Conservation (phyloP, 352 stramenopile genomes). For the Pythium monospermum region DNA sequence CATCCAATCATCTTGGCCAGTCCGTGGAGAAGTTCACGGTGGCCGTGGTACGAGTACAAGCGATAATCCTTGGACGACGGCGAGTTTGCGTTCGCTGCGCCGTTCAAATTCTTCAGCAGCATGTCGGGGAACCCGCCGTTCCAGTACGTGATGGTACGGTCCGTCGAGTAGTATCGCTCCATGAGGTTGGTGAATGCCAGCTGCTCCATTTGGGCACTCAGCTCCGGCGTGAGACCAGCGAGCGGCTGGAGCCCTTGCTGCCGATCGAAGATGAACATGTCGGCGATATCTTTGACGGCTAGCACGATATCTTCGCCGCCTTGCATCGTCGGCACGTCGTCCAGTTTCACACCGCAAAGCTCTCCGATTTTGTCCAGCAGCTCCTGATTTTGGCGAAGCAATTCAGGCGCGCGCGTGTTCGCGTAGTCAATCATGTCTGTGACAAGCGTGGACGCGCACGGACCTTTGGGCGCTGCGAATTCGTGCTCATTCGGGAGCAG, state of each 20-base stretch:
- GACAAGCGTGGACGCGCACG: constrained; percentile 45
- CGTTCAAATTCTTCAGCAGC: constrained; percentile 57
- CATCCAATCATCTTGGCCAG: constrained; percentile 77
- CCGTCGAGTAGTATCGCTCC: constrained; percentile 80
- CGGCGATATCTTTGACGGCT: constrained; percentile 76
- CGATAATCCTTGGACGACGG: constrained; percentile 52
- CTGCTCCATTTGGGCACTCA: constrained; percentile 50
- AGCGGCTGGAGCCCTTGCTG: constrained; percentile 54
- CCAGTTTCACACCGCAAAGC: constrained; percentile 54
- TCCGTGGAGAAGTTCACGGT: constrained; percentile 73
- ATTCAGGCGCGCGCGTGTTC: constrained; percentile 39
- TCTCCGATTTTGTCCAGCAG: constrained; percentile 48
- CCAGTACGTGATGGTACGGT: constrained; percentile 81
- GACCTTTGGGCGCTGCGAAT: constrained; percentile 77
- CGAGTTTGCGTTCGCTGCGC: constrained; percentile 37
- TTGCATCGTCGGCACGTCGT: constrained; percentile 45
- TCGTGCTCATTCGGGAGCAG: constrained; percentile 79
- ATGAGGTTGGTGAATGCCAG: constrained; percentile 81
- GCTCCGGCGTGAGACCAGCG: constrained; percentile 46
- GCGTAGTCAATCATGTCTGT: constrained; percentile 59
- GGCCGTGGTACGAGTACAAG: constrained; percentile 81
- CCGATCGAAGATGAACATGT: constrained; percentile 81
- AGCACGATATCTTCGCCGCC: constrained; percentile 70
- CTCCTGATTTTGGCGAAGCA: constrained; percentile 52
- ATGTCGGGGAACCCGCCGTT: constrained; percentile 68